Evolutionary conservation across 2,329 filamentous ascomycete genomes (phyloP).

Genomic region (Hypoxylon rubiginosum): DNA sequence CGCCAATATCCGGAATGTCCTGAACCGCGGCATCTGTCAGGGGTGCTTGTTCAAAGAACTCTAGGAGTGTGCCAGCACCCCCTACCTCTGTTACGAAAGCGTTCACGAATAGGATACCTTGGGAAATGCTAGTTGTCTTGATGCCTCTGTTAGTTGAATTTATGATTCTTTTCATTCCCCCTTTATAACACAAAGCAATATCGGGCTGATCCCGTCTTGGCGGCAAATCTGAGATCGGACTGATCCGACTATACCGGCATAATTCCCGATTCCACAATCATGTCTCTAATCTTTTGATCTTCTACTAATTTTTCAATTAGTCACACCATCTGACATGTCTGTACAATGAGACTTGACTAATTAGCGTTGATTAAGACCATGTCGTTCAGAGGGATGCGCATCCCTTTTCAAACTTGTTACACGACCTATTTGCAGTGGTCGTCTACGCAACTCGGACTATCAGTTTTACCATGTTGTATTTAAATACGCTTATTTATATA

Average conservation of each 20-base stretch:
- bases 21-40: no score
- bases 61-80: no score
- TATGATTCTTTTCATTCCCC: neutral
- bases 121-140: no score
- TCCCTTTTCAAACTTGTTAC: neutral
- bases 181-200: neutral
- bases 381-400: conserved; percentile 2
- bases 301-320: neutral
- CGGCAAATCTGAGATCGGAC: neutral
- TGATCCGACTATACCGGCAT: conserved; percentile 10
- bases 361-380: no score
- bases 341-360: neutral
- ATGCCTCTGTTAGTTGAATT: neutral
- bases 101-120: neutral
- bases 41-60: no score
- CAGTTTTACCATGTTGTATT: conserved; percentile 2
- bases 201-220: neutral
- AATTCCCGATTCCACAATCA: conserved; percentile 4
- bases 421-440: neutral
- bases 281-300: neutral
- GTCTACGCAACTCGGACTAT: neutral
- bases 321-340: neutral
- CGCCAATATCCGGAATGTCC: no score
- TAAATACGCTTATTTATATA: no score
- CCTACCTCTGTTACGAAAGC: no score